Evolutionary conservation across 805 yeast genomes (phyloP).

Genomic region (Candida silvicultrix): DNA sequence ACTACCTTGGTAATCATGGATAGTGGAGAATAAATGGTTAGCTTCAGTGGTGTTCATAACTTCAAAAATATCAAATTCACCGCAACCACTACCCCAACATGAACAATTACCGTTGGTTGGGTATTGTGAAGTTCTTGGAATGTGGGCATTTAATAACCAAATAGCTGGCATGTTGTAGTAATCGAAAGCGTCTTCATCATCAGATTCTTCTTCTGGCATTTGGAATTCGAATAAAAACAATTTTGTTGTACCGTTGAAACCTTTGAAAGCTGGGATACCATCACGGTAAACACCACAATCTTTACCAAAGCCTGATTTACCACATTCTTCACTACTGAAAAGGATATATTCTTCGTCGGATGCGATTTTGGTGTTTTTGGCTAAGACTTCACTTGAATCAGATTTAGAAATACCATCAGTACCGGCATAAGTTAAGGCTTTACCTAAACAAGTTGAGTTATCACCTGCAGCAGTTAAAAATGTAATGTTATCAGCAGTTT

Average conservation of each 20-base stretch:
- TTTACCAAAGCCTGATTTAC: slow-evolving; percentile 40
- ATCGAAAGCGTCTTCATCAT: slow-evolving; percentile 20
- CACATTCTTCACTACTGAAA: slow-evolving; percentile 55
- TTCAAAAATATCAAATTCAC: slow-evolving; percentile 75
- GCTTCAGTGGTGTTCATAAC: slow-evolving; percentile 58
- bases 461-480: slow-evolving; percentile 61
- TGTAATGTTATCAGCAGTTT: slow-evolving; percentile 56
- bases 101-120: slow-evolving; percentile 57
- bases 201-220: slow-evolving; percentile 50
- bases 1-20: slow-evolving; percentile 74
- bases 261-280: slow-evolving; percentile 73
- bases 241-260: slow-evolving; percentile 59
- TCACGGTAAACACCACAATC: slow-evolving; percentile 72
- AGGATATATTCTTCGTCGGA: slow-evolving; percentile 59
- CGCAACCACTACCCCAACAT: slow-evolving; percentile 75
- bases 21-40: slow-evolving; percentile 52
- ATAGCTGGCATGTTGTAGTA: slow-evolving; percentile 66
- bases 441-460: slow-evolving; percentile 57
- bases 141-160: slow-evolving; percentile 68
- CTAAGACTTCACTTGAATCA: slow-evolving; percentile 38
- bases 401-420: slow-evolving; percentile 49
- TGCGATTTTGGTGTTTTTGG: slow-evolving; percentile 37
- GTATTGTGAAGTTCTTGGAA: slow-evolving; percentile 72
- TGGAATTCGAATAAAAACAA: slow-evolving; percentile 68
- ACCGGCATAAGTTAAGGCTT: slow-evolving; percentile 58